Evolutionary conservation across 345 rosid species (phyloP), one percentile per base, ranked within the genome.

Genomic region (Carallia pectinifolia): DNA sequence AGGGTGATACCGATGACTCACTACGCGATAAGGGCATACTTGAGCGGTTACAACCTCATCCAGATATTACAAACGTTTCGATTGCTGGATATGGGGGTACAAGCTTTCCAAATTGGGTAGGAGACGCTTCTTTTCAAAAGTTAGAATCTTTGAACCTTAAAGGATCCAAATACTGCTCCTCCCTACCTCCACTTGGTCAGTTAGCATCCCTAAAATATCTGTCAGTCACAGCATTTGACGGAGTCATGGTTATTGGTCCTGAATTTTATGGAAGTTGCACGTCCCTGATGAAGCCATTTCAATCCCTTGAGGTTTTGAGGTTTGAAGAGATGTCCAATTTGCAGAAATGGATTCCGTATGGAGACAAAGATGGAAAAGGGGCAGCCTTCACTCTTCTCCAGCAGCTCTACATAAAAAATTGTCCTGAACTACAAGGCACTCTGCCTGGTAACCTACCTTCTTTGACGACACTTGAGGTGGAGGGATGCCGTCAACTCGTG

Each of bases 381-480:
- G 38, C 53, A 52, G 62, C 66, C 34, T 70, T 72, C 64, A 23
- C 69, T 44, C 37, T 5, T 6, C 75, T 72, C 44, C 6, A 8
- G 40, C 27, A 65, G 69, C 75, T 72, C 23, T 65, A n/a, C 34
- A 13, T 64, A 18, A 12, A 0, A 4, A 17, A 13, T 0, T 63
- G 48, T 17, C 68, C 55, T 4, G 38, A 40, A 15, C 62, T 71
- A 29, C n/a, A 9, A 13, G 31, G 54, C 4, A 12, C 55, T 0
- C 15, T 71, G 18, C 74, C 74, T 0, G 7, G 31, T 6, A 23
- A 30, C 4, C 62, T 63, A 38, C 68, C 74, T 18, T 39, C n/a
- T 5, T 39, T 70, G 34, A 36, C 38, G 3, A 53, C 47, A 53
- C 55, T 71, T 1, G 30, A 53, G 33, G 63, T 71, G 0, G 0